Base-by-base conservation (phyloP, 768 basidiomycete species). In the Cystobasidium tubakii region DNA sequence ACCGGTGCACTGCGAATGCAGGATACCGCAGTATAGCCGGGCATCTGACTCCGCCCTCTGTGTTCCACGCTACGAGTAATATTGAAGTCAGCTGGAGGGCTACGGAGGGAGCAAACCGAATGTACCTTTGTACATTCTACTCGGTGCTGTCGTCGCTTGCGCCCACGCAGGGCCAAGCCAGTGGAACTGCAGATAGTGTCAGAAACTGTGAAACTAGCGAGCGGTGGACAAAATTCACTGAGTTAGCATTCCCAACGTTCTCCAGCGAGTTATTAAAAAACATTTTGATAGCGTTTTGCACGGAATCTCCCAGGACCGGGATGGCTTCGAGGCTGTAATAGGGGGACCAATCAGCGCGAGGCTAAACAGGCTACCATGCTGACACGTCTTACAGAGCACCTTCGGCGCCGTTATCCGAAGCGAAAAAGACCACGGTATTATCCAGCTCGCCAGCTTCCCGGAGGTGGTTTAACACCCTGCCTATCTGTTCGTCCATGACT, bases 201-300 rank as follows among this genome's bases (percentile, higher is more conserved):
- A n/a, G n/a, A n/a, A n/a, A n/a, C n/a, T n/a, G n/a, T n/a, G n/a
- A n/a, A n/a, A n/a, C n/a, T n/a, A n/a, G 53, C n/a, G 27, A 7
- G 27, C n/a, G n/a, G n/a, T n/a, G n/a, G n/a, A n/a, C n/a, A n/a
- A n/a, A n/a, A 55, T n/a, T 55, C n/a, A 55, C 53, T 9, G 53
- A 55, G n/a, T 55, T 55, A 7, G 6, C n/a, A n/a, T n/a, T 7
- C 7, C 53, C 53, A n/a, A 55, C n/a, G n/a, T 55, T 55, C n/a
- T 55, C 53, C 53, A 55, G n/a, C 7, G 53, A 55, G n/a, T 55
- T 55, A 29, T 55, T n/a, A n/a, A 55, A 55, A 55, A 9, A 55
- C 53, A 23, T 7, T 29, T 7, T 7, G 9, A 55, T 9, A 9
- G n/a, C 7, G 7, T 55, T 55, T 29, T 55, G n/a, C 9, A 55